Percentiles rank a stretch among this genome's conserved stretches.
Conservation (phyloP, 2,329 filamentous ascomycete genomes). For the Exophiala oligosperma region DNA sequence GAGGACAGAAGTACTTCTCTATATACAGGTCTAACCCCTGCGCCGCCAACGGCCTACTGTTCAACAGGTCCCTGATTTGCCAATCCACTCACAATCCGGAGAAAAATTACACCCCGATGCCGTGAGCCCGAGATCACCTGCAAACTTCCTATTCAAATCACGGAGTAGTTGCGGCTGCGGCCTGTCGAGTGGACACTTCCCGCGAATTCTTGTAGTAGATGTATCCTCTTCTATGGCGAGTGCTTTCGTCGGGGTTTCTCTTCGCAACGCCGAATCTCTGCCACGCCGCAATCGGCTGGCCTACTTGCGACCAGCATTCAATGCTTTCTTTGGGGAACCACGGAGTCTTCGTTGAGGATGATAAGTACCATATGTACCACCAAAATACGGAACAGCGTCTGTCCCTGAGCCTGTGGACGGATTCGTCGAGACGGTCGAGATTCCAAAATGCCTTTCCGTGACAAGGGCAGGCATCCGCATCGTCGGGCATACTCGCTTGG, state of each 20-base stretch:
- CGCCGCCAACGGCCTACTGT: too few species aligned
- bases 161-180: background rate
- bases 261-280: conserved; percentile 2
- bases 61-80: too few species aligned
- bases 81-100: too few species aligned
- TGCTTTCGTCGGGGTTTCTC: background rate
- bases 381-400: background rate
- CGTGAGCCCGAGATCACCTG: too few species aligned
- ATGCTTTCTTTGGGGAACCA: conserved; percentile 4
- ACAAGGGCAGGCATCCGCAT: conserved; percentile 5
- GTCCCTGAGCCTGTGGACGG: background rate
- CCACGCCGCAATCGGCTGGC: conserved; percentile 5
- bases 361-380: background rate
- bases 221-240: background rate
- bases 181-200: background rate
- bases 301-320: background rate
- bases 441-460: background rate
- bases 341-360: background rate
- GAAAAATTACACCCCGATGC: too few species aligned
- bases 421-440: background rate
- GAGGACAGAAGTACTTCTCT: too few species aligned
- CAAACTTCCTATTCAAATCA: too few species aligned
- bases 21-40: too few species aligned
- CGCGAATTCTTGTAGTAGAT: conserved; percentile 6
- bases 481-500: background rate